Evolutionary conservation across 345 rosid species (phyloP), one percentile per base, ranked within the genome.

Genomic region (Bruguiera sexangula): DNA sequence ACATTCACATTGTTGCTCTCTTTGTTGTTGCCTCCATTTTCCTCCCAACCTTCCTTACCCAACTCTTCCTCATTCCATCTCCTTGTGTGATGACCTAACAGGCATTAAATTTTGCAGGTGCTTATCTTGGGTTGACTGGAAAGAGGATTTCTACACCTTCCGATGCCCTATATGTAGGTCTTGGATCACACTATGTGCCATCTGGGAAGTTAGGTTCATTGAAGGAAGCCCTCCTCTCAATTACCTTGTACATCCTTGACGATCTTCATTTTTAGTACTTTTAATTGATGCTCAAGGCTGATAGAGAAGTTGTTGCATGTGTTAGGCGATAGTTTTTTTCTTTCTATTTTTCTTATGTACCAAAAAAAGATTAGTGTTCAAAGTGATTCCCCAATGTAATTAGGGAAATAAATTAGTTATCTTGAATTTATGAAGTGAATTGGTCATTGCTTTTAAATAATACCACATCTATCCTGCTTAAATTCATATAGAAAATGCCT

Each of bases 61-160:
- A 43, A 43, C 5, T 11, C 50, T 15, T 1, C 50, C 16, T 43
- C 50, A 43, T 43, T 43, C 50, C 1, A 1, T 43, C 50, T 43
- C 50, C 50, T 13, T 43, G 5, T 43, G 19, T 13, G 16, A 43
- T 43, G 4, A 18, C 50, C 50, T 43, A 15, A 43, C 50, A 3
- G 54, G 63, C 60, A n/a, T 77, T 36, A 63, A n/a, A 30, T 66
- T 57, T 55, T 82, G 74, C 84, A 94, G 98, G 98, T 73, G 80
- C 89, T 68, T 94, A 89, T 77, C 93, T 94, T 76, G 97, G 97
- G 53, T 69, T 94, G 91, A 91, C 98, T 67, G 96, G 98, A 63
- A 86, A 76, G 79, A 94, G 95, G 71, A 76, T 91, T 60, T 89
- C 92, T 6, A 85, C 95, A 4, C 96, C 97, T 70, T 84, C 98